These are phyloP conservation scores for Ballota nigra DNA, from an alignment of 257 asterid species.

Conservation along the genomic window DNA sequence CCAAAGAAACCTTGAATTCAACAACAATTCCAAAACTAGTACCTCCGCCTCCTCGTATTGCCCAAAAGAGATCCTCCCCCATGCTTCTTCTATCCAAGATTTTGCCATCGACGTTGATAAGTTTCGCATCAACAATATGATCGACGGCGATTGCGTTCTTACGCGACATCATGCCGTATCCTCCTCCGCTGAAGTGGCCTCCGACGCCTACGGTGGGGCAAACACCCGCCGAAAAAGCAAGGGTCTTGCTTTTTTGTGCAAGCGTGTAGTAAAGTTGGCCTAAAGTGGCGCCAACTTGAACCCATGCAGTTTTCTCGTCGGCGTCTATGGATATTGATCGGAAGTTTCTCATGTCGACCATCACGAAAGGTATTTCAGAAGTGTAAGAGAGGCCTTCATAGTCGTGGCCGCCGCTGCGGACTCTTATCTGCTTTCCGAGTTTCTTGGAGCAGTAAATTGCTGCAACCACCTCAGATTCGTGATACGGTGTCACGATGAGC, in stretches of 20 bases:
- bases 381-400: slow-evolving; percentile 24
- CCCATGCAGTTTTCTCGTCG: slow-evolving; percentile 22
- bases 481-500: slow-evolving; percentile 16
- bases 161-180: slow-evolving; percentile 24
- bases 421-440: slow-evolving; percentile 11
- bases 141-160: slow-evolving; percentile 16
- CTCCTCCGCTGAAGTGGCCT: slow-evolving; percentile 29
- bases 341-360: slow-evolving; percentile 24
- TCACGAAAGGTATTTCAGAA: slow-evolving; percentile 14
- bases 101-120: neutral
- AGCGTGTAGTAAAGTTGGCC: slow-evolving; percentile 21
- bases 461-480: slow-evolving; percentile 15
- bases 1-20: neutral
- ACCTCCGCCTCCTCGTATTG: neutral
- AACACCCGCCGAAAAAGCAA: slow-evolving; percentile 18
- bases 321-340: neutral
- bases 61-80: slow-evolving; percentile 21
- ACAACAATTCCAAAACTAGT: neutral
- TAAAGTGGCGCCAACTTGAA: slow-evolving; percentile 17
- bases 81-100: neutral
- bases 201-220: slow-evolving; percentile 17
- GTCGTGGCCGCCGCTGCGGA: neutral
- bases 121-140: slow-evolving; percentile 18
- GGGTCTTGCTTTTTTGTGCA: neutral
- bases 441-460: slow-evolving; percentile 12